Evolutionary conservation across 148 eudicot species (phyloP).

Genomic region (Linanthus parryae): DNA sequence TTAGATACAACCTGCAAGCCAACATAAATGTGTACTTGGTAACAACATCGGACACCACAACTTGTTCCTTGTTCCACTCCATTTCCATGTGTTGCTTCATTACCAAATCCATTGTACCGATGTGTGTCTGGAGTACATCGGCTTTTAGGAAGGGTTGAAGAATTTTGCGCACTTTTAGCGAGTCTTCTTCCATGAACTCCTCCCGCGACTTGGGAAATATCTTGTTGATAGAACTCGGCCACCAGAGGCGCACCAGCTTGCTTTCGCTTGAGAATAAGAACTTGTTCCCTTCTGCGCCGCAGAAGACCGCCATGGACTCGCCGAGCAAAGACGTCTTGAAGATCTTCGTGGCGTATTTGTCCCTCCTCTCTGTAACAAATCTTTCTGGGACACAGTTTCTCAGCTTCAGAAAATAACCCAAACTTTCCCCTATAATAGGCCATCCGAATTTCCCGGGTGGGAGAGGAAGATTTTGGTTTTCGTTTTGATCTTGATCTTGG

Average conservation of each 20-base stretch:
- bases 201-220: slow-evolving; percentile 16
- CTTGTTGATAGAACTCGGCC: slow-evolving; percentile 10
- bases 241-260: slow-evolving; percentile 16
- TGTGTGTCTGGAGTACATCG: slow-evolving; percentile 3
- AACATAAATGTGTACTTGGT: slow-evolving; percentile 15
- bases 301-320: slow-evolving; percentile 11
- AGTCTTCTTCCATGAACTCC: slow-evolving; percentile 14
- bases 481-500: too few relatives aligned
- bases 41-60: slow-evolving; percentile 7
- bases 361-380: slow-evolving; percentile 6
- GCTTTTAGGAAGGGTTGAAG: slow-evolving; percentile 15
- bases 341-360: slow-evolving; percentile 11
- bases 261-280: slow-evolving; percentile 12
- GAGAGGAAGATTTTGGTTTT: too few relatives aligned
- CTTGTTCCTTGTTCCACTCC: slow-evolving; percentile 11
- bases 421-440: slow-evolving; percentile 16
- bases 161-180: slow-evolving; percentile 10
- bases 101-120: slow-evolving; percentile 10
- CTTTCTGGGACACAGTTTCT: slow-evolving; percentile 11
- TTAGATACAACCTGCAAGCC: slow-evolving; percentile 11
- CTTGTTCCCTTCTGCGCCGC: slow-evolving; percentile 17
- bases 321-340: slow-evolving; percentile 15
- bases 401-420: slow-evolving; percentile 11
- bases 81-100: slow-evolving; percentile 7
- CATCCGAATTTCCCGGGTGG: slow-evolving; percentile 15